Evolutionary conservation across 768 basidiomycete species (phyloP), one percentile per base, ranked within the genome.

Genomic region (Suillus lakei): DNA sequence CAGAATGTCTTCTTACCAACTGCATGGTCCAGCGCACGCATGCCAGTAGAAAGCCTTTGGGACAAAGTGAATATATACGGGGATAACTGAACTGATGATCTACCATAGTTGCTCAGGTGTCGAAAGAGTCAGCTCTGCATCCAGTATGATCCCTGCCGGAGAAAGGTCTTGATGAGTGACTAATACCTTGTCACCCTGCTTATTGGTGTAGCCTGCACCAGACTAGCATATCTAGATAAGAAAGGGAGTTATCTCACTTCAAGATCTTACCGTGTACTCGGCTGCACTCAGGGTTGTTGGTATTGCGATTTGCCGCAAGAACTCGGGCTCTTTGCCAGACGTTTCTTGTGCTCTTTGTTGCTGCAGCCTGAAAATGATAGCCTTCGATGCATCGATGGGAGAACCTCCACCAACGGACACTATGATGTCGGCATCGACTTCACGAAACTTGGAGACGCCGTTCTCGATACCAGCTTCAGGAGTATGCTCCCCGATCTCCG

Each of bases 251-350:
- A 21, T 46, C n/a, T 55, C 26, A 4, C 13, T 23, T 34, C 60
- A 10, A 43, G 15, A 15, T 71, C 83, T 62, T 65, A 89, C 90
- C 41, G 83, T 84, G 72, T 91, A 91, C 72, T 92, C 92, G 10
- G 91, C 91, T 1, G 91, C 91, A 69, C 90, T 92, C 41, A 94
- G 79, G 5, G 92, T 93, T 8, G 92, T 95, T 0, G 93, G 93
- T 64, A 94, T 88, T 18, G 92, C 90, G 60, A 95, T 91, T 69
- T 93, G 91, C 23, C 77, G 82, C 58, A 86, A 75, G 58, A 83
- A 87, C 18, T 59, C 58, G 1, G 39, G 58, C 18, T 41, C 39
- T 5, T 77, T 76, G 1, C 84, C 86, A 2, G 85, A 87, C 3
- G 69, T 75, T 66, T 88, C 85, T 65, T 88, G 76, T 30, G 26